Evolutionary conservation across 768 basidiomycete genomes (phyloP).

Genomic region (Rhizopogon vulgaris): DNA sequence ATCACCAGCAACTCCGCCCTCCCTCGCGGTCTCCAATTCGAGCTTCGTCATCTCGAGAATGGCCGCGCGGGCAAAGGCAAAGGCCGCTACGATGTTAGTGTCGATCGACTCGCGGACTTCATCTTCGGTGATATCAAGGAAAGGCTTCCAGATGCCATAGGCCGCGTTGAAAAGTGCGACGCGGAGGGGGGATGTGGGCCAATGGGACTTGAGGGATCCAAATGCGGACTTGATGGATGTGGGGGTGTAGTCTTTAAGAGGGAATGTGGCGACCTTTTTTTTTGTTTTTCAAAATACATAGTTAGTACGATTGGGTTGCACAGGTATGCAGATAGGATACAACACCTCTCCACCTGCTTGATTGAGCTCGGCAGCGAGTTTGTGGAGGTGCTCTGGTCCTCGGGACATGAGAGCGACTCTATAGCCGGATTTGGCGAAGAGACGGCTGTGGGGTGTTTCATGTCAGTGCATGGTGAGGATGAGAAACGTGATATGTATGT

Average conservation of each 20-base stretch:
- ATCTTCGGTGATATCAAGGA: slow-evolving; percentile 55
- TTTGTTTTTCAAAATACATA: not conserved
- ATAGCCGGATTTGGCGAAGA: slow-evolving; percentile 59
- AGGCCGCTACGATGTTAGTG: slow-evolving; percentile 50
- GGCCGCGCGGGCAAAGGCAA: slow-evolving; percentile 56
- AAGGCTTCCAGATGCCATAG: slow-evolving; percentile 55
- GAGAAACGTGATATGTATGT: slow-evolving; percentile 13
- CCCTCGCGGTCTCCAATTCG: slow-evolving; percentile 33
- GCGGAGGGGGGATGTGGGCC: slow-evolving; percentile 45
- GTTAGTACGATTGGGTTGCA: not conserved
- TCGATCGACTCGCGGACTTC: slow-evolving; percentile 48
- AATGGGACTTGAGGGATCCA: slow-evolving; percentile 37
- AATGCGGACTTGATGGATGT: slow-evolving; percentile 47
- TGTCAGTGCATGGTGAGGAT: not conserved
- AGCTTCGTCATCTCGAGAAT: slow-evolving; percentile 58
- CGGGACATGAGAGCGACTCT: slow-evolving; percentile 62
- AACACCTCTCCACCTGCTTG: slow-evolving; percentile 50
- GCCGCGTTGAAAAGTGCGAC: slow-evolving; percentile 63
- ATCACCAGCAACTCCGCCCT: slow-evolving; percentile 26
- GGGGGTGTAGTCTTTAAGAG: slow-evolving; percentile 45
- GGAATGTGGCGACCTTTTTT: slow-evolving; percentile 54
- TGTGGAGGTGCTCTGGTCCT: slow-evolving; percentile 43
- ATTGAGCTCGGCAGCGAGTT: slow-evolving; percentile 50
- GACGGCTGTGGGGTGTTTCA: slow-evolving; percentile 33
- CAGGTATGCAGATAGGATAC: not conserved